Percentiles rank a stretch among this genome's conserved stretches.
These are phyloP conservation scores for Suillus alpinus DNA, from an alignment of 768 basidiomycete species.

Conservation along the genomic window DNA sequence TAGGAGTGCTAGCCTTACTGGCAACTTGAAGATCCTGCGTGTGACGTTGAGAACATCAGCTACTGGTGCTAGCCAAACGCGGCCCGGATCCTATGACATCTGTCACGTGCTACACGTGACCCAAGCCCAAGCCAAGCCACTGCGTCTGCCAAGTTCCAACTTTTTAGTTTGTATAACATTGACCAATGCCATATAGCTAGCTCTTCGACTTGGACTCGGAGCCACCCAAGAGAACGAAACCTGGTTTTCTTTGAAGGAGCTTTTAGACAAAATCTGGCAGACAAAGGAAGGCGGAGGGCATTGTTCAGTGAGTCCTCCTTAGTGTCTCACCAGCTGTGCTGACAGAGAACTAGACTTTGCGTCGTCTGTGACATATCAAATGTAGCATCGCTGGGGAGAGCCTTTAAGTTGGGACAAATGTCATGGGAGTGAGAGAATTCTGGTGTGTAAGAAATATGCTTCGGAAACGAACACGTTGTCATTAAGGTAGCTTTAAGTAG, in stretches of 20 bases:
- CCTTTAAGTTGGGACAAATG: not conserved
- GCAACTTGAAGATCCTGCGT: constrained; percentile 1
- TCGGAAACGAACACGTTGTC: not conserved
- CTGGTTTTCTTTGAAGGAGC: too few relatives aligned
- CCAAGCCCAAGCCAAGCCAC: too few relatives aligned
- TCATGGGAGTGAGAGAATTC: not conserved
- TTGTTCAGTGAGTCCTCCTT: not conserved
- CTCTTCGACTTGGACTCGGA: not conserved
- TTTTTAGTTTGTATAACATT: too few relatives aligned
- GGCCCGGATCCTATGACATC: not conserved
- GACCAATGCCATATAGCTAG: not conserved
- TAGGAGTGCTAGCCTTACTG: not conserved
- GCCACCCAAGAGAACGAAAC: not conserved
- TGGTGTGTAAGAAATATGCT: not conserved
- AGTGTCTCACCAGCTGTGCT: not conserved
- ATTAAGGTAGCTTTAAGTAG: not conserved
- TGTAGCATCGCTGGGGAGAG: not conserved
- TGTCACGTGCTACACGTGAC: not conserved
- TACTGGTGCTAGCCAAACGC: not conserved
- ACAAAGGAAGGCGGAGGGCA: not conserved
- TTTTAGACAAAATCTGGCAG: too few relatives aligned
- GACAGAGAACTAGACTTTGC: not conserved
- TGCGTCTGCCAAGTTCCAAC: too few relatives aligned
- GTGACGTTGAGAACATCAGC: constrained; percentile 1
- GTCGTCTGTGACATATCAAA: not conserved